phyloP scores from a whole-genome alignment of 495 filamentous ascomycete genomes.

The Hypoxylon intermedium region DNA sequence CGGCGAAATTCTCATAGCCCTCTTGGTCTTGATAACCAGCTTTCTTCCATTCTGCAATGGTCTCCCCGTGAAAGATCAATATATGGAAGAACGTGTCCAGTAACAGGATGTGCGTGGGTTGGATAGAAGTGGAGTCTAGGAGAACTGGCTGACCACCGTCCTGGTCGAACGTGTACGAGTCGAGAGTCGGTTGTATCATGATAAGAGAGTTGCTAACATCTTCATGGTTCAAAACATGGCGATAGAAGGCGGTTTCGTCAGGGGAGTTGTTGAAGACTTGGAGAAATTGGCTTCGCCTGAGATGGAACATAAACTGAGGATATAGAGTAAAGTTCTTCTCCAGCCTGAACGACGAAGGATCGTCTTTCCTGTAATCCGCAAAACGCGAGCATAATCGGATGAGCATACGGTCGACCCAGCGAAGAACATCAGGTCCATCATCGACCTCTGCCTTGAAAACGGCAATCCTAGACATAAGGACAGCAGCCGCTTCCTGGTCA shows the following conservation, averaged over 20 bases:
- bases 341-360: slow-evolving; percentile 94
- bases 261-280: slow-evolving; percentile 99
- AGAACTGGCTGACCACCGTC: slow-evolving; percentile 90
- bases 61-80: slow-evolving; percentile 98
- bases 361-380: slow-evolving; percentile 98
- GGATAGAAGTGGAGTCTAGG: slow-evolving; percentile 94
- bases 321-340: slow-evolving; percentile 99
- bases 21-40: slow-evolving; percentile 98
- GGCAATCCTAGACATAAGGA: slow-evolving; percentile 97
- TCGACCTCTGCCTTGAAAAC: slow-evolving; percentile 99
- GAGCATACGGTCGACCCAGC: slow-evolving; percentile 99
- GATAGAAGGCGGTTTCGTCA: slow-evolving; percentile 98
- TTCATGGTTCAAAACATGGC: slow-evolving; percentile 96
- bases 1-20: slow-evolving; percentile 95
- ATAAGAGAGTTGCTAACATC: slow-evolving; percentile 96
- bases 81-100: slow-evolving; percentile 99
- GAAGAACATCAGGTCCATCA: slow-evolving; percentile 96
- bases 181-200: slow-evolving; percentile 98
- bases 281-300: slow-evolving; percentile 94
- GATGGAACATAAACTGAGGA: slow-evolving; percentile 99
- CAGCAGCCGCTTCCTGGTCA: slow-evolving; percentile 97
- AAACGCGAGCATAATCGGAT: slow-evolving; percentile 96
- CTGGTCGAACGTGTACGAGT: slow-evolving; percentile 96
- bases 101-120: slow-evolving; percentile 90
- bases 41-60: slow-evolving; percentile 97